Evolutionary conservation across 2,329 filamentous ascomycete genomes (phyloP), one percentile per base, ranked within the genome.

Genomic region (Lithohypha guttulata): DNA sequence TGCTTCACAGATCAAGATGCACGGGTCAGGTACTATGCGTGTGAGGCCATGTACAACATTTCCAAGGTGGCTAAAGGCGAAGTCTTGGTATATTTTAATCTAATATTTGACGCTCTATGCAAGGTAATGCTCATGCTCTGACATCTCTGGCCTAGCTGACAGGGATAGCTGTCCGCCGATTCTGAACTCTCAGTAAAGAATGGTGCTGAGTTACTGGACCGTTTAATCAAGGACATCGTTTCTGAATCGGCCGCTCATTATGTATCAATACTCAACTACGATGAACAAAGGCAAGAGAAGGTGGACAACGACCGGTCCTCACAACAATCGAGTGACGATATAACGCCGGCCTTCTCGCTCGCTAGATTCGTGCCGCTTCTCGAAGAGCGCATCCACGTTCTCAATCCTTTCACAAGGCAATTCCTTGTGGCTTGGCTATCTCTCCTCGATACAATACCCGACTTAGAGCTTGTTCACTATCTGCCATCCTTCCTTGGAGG

Each of bases 31-130:
- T 98, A 98, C 61, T 98, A 98, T 64, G 91, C 91, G 17, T 98
- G 91, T 64, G 91, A 98, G 67, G 93, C 87, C 61, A 98, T 98
- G 91, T 98, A 98, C 66, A 98, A 98, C 62, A 98, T 98, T 57
- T 87, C 91, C 56, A 98, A 98, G 65, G 91, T 98, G 33, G 91
- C 89, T 44, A 98, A 98, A 63, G 91, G 93, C 25, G 91, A 98
- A 62, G 91, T 98, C 14, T 64, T 98, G 49, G 75, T 93, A 27
- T 98, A 94, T 68, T 98, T 98, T 63, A 98, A 98, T 63, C 83
- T 93, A 54, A 91, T 98, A 47, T 98, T 98, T 56, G 91, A 98
- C 65, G 86, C 91, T 15, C 68, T 98, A 39, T 94, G 87, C 67
- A 96, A 95, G 74, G 86, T 93, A 65, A 46, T 64, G 43, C 14